Conservation (phyloP, 768 basidiomycete genomes). For the Tephrocybe rancida region DNA sequence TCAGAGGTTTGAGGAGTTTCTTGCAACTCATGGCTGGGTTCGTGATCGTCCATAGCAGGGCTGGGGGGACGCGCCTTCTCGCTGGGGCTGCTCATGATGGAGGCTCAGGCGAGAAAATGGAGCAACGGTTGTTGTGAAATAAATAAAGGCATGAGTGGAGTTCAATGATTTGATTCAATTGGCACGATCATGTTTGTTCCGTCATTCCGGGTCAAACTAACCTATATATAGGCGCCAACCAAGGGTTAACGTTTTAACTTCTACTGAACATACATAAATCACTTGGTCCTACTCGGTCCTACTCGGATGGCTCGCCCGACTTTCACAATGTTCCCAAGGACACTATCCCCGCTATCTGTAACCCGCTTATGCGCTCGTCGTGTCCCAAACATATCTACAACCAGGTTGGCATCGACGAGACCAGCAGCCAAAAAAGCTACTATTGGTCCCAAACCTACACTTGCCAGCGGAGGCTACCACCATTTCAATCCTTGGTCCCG, state of each 20-base stretch:
- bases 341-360: not conserved
- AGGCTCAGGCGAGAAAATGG: not conserved
- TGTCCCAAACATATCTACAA: not conserved
- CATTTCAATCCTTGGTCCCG: slow-evolving; percentile 46
- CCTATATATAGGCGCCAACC: too few relatives aligned
- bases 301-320: too few relatives aligned
- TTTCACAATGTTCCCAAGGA: not conserved
- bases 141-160: not conserved
- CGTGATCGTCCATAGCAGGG: slow-evolving; percentile 20
- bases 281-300: too few relatives aligned
- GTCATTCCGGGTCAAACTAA: not conserved
- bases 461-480: not conserved
- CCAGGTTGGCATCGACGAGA: not conserved
- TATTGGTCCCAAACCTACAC: not conserved
- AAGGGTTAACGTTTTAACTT: too few relatives aligned
- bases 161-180: too few relatives aligned
- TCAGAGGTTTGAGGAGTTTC: slow-evolving; percentile 28
- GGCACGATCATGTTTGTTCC: slow-evolving; percentile 7
- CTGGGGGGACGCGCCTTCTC: slow-evolving; percentile 8
- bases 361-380: not conserved
- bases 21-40: slow-evolving; percentile 19
- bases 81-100: slow-evolving; percentile 6
- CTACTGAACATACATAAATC: too few relatives aligned
- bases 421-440: not conserved
- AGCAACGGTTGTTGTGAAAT: slow-evolving; percentile 6